Evolutionary conservation across 2,329 filamentous ascomycete genomes (phyloP), one percentile per base, ranked within the genome.

Genomic region (Gliomastix tumulicola): DNA sequence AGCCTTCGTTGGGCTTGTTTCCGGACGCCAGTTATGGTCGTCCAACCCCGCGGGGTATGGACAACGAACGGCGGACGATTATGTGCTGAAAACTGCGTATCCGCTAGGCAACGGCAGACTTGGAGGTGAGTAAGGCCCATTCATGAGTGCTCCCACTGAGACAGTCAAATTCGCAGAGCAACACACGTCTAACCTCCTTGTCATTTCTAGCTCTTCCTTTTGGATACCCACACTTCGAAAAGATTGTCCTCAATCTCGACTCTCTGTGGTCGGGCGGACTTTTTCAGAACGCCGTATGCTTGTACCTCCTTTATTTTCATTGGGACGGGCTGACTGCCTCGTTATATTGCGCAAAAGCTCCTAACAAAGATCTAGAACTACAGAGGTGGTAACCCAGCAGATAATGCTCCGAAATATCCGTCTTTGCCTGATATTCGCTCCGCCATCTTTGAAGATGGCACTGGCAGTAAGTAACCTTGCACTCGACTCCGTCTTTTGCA

Each of bases 221-320:
- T 22, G 44, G 44, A 1, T 17, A 34, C 11, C 43, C 44, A 3
- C 39, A 40, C 7, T 28, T 28, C 9, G 44, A 47, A 7, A 44
- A 42, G 12, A 32, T 40, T 7, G 16, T 39, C 2, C 25, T 47
- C 4, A 47, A 42, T 21, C 20, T 44, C 19, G 43, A 47, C 21
- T 44, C 41, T 21, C 37, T 47, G 16, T 47, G 44, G 44, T 40
- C 41, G 21, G 44, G 44, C 34, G 44, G 44, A 3, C 44, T 43
- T 13, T 47, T 47, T 23, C 32, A 44, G 30, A 40, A 25, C 22
- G 21, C 32, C 9, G 42, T 46, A 41, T n/a, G 25, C n/a, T n/a
- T n/a, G n/a, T n/a, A n/a, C n/a, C n/a, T n/a, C n/a, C n/a, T n/a
- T n/a, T n/a, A n/a, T n/a, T n/a, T n/a, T n/a, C n/a, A n/a, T n/a